phyloP scores from a whole-genome alignment of 1,139 yeast species.

The Hansenula lynferdii region DNA sequence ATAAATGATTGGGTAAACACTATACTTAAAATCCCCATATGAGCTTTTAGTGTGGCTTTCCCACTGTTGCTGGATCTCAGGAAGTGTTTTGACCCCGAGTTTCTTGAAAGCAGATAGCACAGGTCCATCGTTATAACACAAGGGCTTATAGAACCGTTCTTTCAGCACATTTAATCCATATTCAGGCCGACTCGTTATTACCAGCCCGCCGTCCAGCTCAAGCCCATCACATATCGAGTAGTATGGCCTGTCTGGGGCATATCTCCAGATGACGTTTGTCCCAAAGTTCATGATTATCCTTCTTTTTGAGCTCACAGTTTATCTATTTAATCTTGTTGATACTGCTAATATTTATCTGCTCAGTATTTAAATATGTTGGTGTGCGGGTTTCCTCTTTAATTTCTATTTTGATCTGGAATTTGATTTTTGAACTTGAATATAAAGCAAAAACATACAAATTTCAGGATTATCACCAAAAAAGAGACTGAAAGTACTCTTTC shows the following conservation, averaged over 20 bases:
- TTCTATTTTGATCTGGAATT: no score
- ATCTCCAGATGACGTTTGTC: slow-evolving; percentile 21
- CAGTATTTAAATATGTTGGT: no score
- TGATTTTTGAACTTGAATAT: no score
- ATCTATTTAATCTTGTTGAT: no score
- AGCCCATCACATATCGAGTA: slow-evolving; percentile 17
- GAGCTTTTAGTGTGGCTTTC: slow-evolving; percentile 7
- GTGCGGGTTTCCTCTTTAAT: no score
- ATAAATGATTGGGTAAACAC: slow-evolving; percentile 57
- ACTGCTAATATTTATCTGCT: no score
- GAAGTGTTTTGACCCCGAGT: slow-evolving; percentile 18
- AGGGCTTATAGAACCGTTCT: slow-evolving; percentile 10
- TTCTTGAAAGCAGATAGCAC: slow-evolving; percentile 27
- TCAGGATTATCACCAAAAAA: no score
- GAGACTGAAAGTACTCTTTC: no score
- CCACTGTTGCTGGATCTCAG: slow-evolving; percentile 25
- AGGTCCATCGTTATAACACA: slow-evolving; percentile 26
- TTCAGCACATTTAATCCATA: slow-evolving; percentile 2
- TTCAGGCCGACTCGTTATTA: slow-evolving; percentile 6
- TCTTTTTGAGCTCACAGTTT: no score
- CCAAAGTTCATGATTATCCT: slow-evolving; percentile 21
- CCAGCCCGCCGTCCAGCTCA: slow-evolving; percentile 8
- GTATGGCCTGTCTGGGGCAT: slow-evolving; percentile 12
- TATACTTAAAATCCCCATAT: slow-evolving; percentile 45
- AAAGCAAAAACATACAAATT: no score